Evolutionary conservation across 352 stramenopile genomes (phyloP).

Genomic region (Phytophthora rubi): DNA sequence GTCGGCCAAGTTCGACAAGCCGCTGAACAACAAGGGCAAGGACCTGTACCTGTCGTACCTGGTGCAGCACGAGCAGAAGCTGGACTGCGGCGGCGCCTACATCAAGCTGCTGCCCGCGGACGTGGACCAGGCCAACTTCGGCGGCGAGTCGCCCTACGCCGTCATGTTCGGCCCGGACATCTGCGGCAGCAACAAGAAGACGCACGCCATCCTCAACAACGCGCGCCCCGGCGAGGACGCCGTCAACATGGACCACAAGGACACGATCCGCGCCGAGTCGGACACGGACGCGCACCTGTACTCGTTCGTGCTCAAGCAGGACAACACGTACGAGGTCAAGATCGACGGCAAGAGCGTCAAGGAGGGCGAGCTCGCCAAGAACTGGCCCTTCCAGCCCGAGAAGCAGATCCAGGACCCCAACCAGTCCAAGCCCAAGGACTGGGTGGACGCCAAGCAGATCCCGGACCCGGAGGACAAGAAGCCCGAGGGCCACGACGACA

Average conservation of each 20-base stretch:
- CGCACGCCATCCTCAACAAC: conserved; percentile 99
- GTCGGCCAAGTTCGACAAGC: conserved; percentile 90
- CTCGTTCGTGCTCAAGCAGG: conserved; percentile 96
- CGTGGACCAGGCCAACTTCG: conserved; percentile 94
- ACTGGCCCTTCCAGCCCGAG: conserved; percentile 96
- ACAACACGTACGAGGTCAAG: conserved; percentile 98
- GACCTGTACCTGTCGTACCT: conserved; percentile 96
- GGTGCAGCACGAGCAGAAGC: conserved; percentile 98
- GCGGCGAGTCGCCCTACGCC: conserved; percentile 94
- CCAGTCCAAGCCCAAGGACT: conserved; percentile 97
- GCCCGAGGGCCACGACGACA: conserved; percentile 99
- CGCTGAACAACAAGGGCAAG: conserved; percentile 91
- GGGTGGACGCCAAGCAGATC: conserved; percentile 97
- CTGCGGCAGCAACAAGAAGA: conserved; percentile 96
- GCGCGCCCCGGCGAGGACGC: conserved; percentile 94
- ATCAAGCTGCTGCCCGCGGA: conserved; percentile 97
- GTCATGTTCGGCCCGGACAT: conserved; percentile 99
- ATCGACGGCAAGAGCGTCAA: conserved; percentile 97
- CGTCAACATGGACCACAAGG: conserved; percentile 92
- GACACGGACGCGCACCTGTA: conserved; percentile 96
- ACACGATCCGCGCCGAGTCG: conserved; percentile 78
- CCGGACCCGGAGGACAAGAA: conserved; percentile 96
- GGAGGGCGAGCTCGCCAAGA: conserved; percentile 91
- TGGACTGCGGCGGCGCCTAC: conserved; percentile 99
- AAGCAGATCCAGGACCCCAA: conserved; percentile 98